Base-by-base conservation (phyloP, 2,329 filamentous ascomycete species). In the Dothideomycetes sp. region DNA sequence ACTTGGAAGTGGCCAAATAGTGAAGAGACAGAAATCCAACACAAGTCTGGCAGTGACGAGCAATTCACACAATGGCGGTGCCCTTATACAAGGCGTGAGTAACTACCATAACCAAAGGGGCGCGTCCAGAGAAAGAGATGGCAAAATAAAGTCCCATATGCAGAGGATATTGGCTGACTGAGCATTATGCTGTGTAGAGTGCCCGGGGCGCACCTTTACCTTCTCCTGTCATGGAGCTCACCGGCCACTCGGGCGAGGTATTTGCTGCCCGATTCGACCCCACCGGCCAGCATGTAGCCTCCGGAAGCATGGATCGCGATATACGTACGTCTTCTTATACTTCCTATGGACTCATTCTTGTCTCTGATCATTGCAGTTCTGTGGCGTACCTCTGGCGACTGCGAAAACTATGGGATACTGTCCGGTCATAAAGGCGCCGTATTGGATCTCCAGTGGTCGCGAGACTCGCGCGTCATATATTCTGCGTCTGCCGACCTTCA, bases 401-500 rank as follows among this genome's bases (percentile, higher is more conserved):
- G 89, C 65, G 84, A 94, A 55, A 98, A 98, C 64, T 95, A 95
- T 55, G 88, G 89, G 44, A 67, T 84, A 19, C 69, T 98, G 38
- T 86, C 71, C 7, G 91, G 91, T 24, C 91, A 98, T 66, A 87
- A 85, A 57, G 86, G 86, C 49, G 91, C 91, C 2, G 69, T 98
- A 36, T 69, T 96, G 18, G 91, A 96, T 61, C 67, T 98, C 34
- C 87, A 94, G 57, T 98, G 91, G 91, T 94, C 91, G 19, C 81
- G 91, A 57, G 91, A 98, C 65, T 93, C 87, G 15, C 79, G 83
- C 53, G 81, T 89, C 31, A 62, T 98, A 37, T 96, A 89, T 56
- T 91, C 89, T 5, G 88, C 88, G 33, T 94, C 88, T 24, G 88
- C 91, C 49, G 91, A 98, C 59, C 88, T 79, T 75, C 85, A 88